These are phyloP conservation scores for Talaromyces sp. DNA, from an alignment of 2,329 filamentous ascomycete species.

Conservation along the genomic window DNA sequence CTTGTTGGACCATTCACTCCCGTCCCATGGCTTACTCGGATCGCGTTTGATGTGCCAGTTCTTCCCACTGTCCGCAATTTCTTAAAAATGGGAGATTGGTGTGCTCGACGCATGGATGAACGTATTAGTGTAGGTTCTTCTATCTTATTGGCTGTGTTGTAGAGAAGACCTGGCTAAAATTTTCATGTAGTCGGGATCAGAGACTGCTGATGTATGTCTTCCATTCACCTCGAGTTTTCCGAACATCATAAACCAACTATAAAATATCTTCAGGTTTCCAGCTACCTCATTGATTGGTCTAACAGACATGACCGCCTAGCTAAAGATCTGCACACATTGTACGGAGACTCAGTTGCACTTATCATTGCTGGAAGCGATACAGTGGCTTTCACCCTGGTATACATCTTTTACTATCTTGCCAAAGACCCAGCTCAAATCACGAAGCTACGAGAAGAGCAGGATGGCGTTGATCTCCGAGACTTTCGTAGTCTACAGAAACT, in stretches of 20 bases:
- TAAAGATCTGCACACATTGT: not conserved
- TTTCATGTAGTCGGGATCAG: not conserved
- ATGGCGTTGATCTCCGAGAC: not conserved
- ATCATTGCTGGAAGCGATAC: constrained; percentile 5
- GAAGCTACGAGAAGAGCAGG: constrained; percentile 10
- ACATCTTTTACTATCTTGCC: constrained; percentile 2
- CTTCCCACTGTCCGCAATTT: not conserved
- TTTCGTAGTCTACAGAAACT: constrained; percentile 23
- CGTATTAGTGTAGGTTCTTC: not conserved
- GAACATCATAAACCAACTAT: too few relatives aligned
- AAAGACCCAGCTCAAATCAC: constrained; percentile 7
- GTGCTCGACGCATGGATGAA: not conserved
- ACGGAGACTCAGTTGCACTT: not conserved
- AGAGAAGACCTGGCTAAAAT: too few relatives aligned
- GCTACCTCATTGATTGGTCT: not conserved
- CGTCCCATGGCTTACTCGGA: not conserved
- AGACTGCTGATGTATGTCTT: not conserved
- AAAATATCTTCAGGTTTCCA: not conserved
- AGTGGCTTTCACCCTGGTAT: constrained; percentile 11
- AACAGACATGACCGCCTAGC: not conserved
- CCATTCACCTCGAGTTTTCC: too few relatives aligned
- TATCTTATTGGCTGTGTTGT: too few relatives aligned
- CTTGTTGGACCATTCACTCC: not conserved
- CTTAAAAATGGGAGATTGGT: not conserved
- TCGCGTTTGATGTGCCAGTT: not conserved